Evolutionary conservation across 163 green algal species (phyloP), one percentile per base, ranked within the genome.

Genomic region (Coccomyxa subellipsoidea): DNA sequence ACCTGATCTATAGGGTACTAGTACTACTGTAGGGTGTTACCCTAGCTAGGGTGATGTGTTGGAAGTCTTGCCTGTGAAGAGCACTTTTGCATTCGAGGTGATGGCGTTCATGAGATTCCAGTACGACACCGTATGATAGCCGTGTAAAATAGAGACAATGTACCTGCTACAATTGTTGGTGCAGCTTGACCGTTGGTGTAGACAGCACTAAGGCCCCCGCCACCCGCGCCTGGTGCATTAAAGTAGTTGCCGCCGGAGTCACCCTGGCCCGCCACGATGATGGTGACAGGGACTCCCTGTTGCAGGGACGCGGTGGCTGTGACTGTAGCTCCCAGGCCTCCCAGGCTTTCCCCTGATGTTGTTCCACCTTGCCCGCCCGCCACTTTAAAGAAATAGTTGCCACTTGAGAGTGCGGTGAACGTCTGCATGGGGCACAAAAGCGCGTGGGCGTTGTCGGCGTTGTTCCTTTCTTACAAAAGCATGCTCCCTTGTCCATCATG

Each of bases 131-230:
- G 8, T 8, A n/a, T 32, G 25, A 72, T 72, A 72, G 59, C 25
- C 59, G 6, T 72, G 27, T 72, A 10, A 10, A n/a, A 8, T n/a
- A 72, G 6, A 32, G 59, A 72, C 27, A 72, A 32, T 15, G 27
- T 72, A 73, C 66, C 66, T 73, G 66, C 66, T 10, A 73, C 66
- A 73, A 73, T 73, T 10, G 66, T 73, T 73, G 59, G 59, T 10
- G 18, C 6, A 34, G 66, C 6, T 8, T 32, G 2, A 73, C 5
- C 7, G 32, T 32, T 34, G 4, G 66, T 73, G 8, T 73, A 73
- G 66, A 73, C 66, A 34, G 66, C 66, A 34, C 6, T 73, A 0
- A 73, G 66, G 66, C 66, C 66, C 66, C 66, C 66, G 66, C 66
- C 5, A 73, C 66, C 66, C 4, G 66, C 27, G 2, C 6, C 66